Evolutionary conservation across 2,329 filamentous ascomycete genomes (phyloP), one percentile per base, ranked within the genome.

Genomic region (Penicillium sp.): DNA sequence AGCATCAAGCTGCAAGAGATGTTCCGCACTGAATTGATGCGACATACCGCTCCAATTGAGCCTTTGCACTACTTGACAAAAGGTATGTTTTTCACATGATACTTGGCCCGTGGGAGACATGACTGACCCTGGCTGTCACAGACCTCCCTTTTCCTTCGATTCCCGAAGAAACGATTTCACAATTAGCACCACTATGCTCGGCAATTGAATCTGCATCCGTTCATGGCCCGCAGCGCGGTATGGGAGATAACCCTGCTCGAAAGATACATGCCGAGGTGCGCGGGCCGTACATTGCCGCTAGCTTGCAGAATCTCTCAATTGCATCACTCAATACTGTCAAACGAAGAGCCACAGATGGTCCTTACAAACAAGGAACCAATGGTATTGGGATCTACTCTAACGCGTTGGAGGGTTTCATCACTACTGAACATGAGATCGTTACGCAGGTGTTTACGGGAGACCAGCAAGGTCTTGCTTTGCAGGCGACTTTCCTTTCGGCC

Each of bases 11-110:
- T 99, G 29, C 91, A 97, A 71, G 85, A 85, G 51, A 82, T 93
- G 49, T 95, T 96, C 67, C 84, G 91, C 57, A 85, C 87, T 53
- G 80, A 91, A 48, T 76, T 99, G 42, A 83, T 81, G 56, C 89
- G 95, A 62, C 90, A 92, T 36, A 87, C 89, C 13, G 83, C 84
- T 46, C 84, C 88, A 2, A 82, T 97, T 45, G 94, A 99, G 68
- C 92, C 94, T 7, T 77, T 99, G 42, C 89, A 96, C 71, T 96
- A 87, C 67, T 87, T 96, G 64, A 96, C 91, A 16, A 97, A 97
- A 73, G 84, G 90, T 77, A 50, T 23, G 8, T 18, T 39, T 23
- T 2, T 39, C 16, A 39, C 18, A 2, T 9, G 1, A 13, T 2
- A 18, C 12, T 39, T 39, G 18, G 16, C 36, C 36, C 36, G 9